phyloP scores from a whole-genome alignment of 441 rosid genomes.

The Croton setiger region DNA sequence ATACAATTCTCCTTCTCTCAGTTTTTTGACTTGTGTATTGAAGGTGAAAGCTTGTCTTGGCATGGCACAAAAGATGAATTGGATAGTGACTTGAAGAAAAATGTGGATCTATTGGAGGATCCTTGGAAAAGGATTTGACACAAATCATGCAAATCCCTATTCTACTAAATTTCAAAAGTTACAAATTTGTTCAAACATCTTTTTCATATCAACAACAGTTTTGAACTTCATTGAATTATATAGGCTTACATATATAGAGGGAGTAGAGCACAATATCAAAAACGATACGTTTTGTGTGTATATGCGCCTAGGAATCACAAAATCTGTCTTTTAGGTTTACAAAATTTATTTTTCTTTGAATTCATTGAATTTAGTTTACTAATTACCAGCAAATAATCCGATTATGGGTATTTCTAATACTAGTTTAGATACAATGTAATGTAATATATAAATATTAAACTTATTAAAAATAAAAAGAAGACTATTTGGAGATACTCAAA shows the following conservation, averaged over 20 bases:
- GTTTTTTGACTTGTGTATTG: constrained; percentile 24
- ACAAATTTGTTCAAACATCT: constrained; percentile 16
- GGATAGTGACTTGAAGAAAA: constrained; percentile 39
- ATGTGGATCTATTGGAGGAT: constrained; percentile 35
- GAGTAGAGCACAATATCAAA: background rate
- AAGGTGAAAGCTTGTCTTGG: constrained; percentile 33
- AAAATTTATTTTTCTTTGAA: background rate
- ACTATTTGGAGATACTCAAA: too few relatives aligned
- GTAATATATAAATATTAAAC: too few relatives aligned
- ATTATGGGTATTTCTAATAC: too few relatives aligned
- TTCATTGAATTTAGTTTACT: background rate
- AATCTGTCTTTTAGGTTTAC: background rate
- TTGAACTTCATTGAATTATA: background rate
- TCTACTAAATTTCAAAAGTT: constrained; percentile 8
- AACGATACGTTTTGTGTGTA: background rate
- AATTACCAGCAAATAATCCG: background rate
- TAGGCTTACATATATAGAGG: background rate
- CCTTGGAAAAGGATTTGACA: constrained; percentile 44
- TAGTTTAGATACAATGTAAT: too few relatives aligned
- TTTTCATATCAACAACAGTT: background rate
- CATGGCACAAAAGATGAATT: constrained; percentile 23
- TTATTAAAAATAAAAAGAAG: too few relatives aligned
- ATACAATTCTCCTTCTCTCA: background rate
- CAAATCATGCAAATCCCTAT: constrained; percentile 1
- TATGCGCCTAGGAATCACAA: background rate